These are phyloP conservation scores for Coemansia sp. DNA, from an alignment of 192 early-diverging fungal genomes.

Conservation along the genomic window DNA sequence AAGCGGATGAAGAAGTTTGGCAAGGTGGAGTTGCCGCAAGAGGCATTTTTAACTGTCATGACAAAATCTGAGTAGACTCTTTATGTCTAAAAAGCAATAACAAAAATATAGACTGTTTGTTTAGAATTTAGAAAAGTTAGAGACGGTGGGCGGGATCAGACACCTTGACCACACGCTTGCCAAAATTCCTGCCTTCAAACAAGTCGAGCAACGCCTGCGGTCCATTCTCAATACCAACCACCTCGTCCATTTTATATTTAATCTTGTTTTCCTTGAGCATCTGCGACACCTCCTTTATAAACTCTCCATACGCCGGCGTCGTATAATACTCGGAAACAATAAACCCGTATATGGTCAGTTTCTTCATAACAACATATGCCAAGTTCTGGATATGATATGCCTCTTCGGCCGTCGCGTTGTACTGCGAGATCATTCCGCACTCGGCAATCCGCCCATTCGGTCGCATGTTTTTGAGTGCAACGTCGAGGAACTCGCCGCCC, in stretches of 20 bases:
- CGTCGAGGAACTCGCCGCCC: slow-evolving; percentile 78
- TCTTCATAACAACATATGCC: slow-evolving; percentile 56
- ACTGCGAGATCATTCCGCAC: slow-evolving; percentile 79
- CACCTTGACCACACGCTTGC: slow-evolving; percentile 62
- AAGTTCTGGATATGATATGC: slow-evolving; percentile 63
- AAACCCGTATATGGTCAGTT: slow-evolving; percentile 67
- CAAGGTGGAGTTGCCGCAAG: slow-evolving; percentile 89
- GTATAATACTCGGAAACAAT: slow-evolving; percentile 58
- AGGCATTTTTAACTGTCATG: slow-evolving; percentile 72
- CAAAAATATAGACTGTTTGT: not conserved
- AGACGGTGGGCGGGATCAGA: slow-evolving; percentile 11
- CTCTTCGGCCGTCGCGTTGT: slow-evolving; percentile 57
- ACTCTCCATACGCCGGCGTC: slow-evolving; percentile 49
- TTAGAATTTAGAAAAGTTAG: slow-evolving; percentile 3
- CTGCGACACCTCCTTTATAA: slow-evolving; percentile 58
- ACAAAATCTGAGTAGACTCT: slow-evolving; percentile 9
- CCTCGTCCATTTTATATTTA: slow-evolving; percentile 58
- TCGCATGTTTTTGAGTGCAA: slow-evolving; percentile 64
- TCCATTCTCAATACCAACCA: slow-evolving; percentile 68
- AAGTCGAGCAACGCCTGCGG: slow-evolving; percentile 63
- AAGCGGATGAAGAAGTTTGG: slow-evolving; percentile 89
- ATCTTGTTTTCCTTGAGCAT: slow-evolving; percentile 65
- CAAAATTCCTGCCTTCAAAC: slow-evolving; percentile 69
- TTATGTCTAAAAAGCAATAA: no score
- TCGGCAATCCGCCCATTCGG: slow-evolving; percentile 64